Evolutionary conservation across 225 moss, liverwort and hornwort genomes (phyloP), one percentile per base, ranked within the genome.

Genomic region (Pseudisothecium myosuroides): DNA sequence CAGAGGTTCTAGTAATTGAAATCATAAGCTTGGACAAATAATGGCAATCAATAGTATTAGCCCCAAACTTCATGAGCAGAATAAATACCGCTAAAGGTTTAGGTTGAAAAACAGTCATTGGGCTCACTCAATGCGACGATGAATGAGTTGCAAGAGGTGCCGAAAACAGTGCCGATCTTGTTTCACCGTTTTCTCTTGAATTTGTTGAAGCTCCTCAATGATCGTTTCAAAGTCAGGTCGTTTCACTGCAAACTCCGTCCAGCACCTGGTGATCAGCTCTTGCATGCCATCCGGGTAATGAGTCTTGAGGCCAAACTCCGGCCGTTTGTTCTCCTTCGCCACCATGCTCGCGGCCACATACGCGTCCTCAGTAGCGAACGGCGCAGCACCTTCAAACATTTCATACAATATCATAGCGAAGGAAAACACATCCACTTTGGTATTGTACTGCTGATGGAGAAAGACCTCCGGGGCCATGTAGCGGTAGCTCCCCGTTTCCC

Each of bases 401-500:
- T 98, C 98, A 71, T 91, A 95, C 79, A 98, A 80, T 13, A 98
- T 96, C 92, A 98, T 92, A 7, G 91, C 98, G 55, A 96, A 98
- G 19, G 98, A 98, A 81, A 94, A 98, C 43, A 98, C 96, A 55
- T 98, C 98, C 71, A 98, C 98, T 81, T 93, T 98, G 24, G 92
- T 93, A 64, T 96, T 95, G 90, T 98, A 98, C 4, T 69, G 72
- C n/a, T 91, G 73, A 58, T 95, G 98, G 60, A 93, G 93, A 22
- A 96, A 98, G 21, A 98, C 96, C 90, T 98, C 98, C 20, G 98
- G 98, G n/a, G 98, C 98, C 98, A 98, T 98, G 90, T 98, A 98
- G 34, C 98, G 95, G 90, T 96, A 98, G 91, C 98, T 98, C 82
- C 98, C 98, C 24, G 98, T 98, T 74, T 98, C 98, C 29, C 98